Evolutionary conservation across 2,329 filamentous ascomycete genomes (phyloP).

Genomic region (Aspergillus ochraceoroseus): DNA sequence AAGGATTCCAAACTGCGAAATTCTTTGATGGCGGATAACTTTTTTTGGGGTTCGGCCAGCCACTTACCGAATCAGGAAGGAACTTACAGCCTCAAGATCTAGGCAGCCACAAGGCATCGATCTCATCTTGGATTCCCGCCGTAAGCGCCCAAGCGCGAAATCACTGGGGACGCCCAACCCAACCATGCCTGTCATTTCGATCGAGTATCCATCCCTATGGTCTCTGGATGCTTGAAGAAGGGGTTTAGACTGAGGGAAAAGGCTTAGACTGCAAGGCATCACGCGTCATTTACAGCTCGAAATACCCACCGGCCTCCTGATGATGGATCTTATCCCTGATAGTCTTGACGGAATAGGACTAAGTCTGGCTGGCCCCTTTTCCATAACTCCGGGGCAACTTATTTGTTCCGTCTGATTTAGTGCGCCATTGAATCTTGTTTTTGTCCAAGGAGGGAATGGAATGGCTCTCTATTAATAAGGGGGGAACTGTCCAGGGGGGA

Average conservation of each 20-base stretch:
- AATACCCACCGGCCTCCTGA: background rate
- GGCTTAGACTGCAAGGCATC: slow-evolving; percentile 7
- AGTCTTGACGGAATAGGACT: background rate
- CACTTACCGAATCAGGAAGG: slow-evolving; percentile 22
- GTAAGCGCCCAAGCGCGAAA: slow-evolving; percentile 22
- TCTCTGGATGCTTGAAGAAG: no score
- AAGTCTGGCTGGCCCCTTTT: slow-evolving; percentile 5
- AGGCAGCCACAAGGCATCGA: slow-evolving; percentile 11
- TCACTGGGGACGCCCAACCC: slow-evolving; percentile 7
- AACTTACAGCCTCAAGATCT: background rate
- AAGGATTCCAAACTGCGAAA: slow-evolving; percentile 10
- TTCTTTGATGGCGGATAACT: slow-evolving; percentile 21
- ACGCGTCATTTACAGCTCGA: background rate
- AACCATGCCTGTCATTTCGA: background rate
- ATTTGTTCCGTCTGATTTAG: background rate
- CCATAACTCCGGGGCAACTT: no score
- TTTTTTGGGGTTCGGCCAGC: slow-evolving; percentile 22
- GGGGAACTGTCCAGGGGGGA: no score
- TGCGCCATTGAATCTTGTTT: background rate
- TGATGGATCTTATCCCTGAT: slow-evolving; percentile 5
- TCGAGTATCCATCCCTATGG: no score
- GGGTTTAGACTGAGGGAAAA: no score
- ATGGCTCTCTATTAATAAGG: background rate
- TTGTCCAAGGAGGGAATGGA: no score
- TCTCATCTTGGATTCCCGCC: slow-evolving; percentile 3